Evolutionary conservation across 495 filamentous ascomycete species (phyloP).

Genomic region (Talaromyces trachyspermus): DNA sequence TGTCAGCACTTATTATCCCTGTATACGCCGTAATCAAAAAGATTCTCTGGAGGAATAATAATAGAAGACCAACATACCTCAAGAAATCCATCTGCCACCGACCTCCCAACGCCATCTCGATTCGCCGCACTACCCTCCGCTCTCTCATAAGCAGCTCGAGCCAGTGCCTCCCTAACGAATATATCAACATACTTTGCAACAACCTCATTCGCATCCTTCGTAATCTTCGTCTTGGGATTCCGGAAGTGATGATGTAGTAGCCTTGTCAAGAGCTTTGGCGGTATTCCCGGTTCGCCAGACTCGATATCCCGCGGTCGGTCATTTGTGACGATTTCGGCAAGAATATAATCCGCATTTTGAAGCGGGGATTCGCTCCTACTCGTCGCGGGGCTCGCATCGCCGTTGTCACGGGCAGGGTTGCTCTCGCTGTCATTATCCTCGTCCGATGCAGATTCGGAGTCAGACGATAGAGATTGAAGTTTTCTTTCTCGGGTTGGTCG

Average conservation of each 20-base stretch:
- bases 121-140: conserved; percentile 29
- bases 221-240: conserved; percentile 60
- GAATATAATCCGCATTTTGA: conserved; percentile 36
- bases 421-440: conserved; percentile 7
- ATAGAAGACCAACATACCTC: conserved; percentile 57
- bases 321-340: conserved; percentile 35
- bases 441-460: not conserved
- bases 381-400: too few species aligned
- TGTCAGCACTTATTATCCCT: too few species aligned
- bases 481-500: conserved; percentile 10
- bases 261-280: conserved; percentile 62
- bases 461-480: conserved; percentile 7
- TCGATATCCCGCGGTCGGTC: conserved; percentile 23
- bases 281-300: conserved; percentile 50
- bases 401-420: conserved; percentile 10
- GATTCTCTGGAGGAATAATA: not conserved
- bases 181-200: conserved; percentile 84
- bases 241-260: conserved; percentile 76
- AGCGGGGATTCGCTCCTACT: too few species aligned
- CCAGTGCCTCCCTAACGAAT: conserved; percentile 88
- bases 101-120: conserved; percentile 17
- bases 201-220: conserved; percentile 68
- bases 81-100: conserved; percentile 52
- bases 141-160: conserved; percentile 66
- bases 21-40: conserved; percentile 9